Conservation (phyloP, 768 basidiomycete species). For the Kwoniella sp. region DNA sequence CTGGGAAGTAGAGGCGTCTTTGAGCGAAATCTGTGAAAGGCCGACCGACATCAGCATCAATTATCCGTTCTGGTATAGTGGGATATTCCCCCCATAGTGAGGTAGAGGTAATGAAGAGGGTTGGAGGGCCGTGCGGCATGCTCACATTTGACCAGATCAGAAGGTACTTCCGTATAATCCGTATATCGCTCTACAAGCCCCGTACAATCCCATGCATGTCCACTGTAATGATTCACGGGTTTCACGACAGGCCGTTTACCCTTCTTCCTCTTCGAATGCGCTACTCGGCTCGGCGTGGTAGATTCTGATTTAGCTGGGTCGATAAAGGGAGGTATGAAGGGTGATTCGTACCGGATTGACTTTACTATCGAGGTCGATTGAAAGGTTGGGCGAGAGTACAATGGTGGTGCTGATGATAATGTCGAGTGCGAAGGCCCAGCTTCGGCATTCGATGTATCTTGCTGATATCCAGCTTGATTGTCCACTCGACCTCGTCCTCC, state of each 20-base stretch:
- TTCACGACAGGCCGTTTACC: slow-evolving; percentile 2
- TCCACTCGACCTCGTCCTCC: no score
- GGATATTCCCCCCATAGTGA: no score
- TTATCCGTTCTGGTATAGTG: no score
- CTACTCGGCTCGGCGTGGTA: background rate
- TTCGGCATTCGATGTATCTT: background rate
- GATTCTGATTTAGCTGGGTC: background rate
- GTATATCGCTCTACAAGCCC: slow-evolving; percentile 74
- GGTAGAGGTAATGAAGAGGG: no score
- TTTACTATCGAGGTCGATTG: background rate
- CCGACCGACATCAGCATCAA: no score
- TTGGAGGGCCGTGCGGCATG: background rate
- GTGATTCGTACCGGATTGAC: background rate
- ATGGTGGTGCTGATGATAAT: background rate
- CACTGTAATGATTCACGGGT: slow-evolving; percentile 17
- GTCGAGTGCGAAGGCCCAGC: background rate
- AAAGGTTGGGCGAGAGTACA: background rate
- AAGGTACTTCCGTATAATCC: slow-evolving; percentile 68
- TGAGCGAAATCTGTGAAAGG: slow-evolving; percentile 83
- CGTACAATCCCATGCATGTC: slow-evolving; percentile 64
- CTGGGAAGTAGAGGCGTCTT: slow-evolving; percentile 75
- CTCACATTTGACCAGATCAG: slow-evolving; percentile 80
- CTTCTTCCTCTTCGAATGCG: slow-evolving; percentile 19
- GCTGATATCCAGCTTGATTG: background rate
- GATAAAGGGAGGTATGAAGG: background rate